Evolutionary conservation across 2,329 filamentous ascomycete species (phyloP).

Genomic region (Pestalotiopsis sp.): DNA sequence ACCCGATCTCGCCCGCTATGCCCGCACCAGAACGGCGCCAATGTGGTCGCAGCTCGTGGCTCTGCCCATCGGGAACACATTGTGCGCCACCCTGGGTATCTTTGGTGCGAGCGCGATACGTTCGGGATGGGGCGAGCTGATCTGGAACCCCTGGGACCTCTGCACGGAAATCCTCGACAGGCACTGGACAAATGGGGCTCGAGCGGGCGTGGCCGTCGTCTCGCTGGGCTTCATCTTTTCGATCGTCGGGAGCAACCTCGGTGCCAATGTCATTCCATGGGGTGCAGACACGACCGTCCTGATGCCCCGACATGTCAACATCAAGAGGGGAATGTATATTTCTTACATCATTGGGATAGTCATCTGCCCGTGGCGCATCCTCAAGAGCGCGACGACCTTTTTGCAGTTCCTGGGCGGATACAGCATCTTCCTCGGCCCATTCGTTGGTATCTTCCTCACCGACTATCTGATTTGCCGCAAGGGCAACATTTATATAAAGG

Average conservation of each 20-base stretch:
- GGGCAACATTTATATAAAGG: constrained; percentile 14
- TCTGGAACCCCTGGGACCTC: constrained; percentile 4
- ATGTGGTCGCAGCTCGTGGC: constrained; percentile 29
- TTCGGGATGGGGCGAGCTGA: not conserved
- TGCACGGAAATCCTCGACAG: not conserved
- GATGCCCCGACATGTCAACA: constrained; percentile 13
- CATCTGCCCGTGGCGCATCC: constrained; percentile 20
- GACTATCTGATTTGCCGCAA: constrained; percentile 16
- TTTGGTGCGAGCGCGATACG: constrained; percentile 29
- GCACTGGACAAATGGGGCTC: not conserved
- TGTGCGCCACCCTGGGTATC: constrained; percentile 31
- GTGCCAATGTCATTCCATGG: constrained; percentile 14
- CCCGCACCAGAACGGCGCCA: constrained; percentile 29
- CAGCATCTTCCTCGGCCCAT: constrained; percentile 18
- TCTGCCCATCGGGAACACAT: constrained; percentile 23
- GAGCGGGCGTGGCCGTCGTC: not conserved
- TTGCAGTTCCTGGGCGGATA: constrained; percentile 12
- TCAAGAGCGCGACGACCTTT: constrained; percentile 15
- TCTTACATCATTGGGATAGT: constrained; percentile 8
- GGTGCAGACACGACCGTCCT: constrained; percentile 12
- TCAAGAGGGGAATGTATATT: constrained; percentile 13
- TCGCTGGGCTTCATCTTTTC: constrained; percentile 4
- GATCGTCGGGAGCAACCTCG: constrained; percentile 4
- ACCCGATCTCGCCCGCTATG: constrained; percentile 37
- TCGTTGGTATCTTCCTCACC: constrained; percentile 15